phyloP scores from a whole-genome alignment of 257 asterid genomes.

The Nicotiana knightiana region DNA sequence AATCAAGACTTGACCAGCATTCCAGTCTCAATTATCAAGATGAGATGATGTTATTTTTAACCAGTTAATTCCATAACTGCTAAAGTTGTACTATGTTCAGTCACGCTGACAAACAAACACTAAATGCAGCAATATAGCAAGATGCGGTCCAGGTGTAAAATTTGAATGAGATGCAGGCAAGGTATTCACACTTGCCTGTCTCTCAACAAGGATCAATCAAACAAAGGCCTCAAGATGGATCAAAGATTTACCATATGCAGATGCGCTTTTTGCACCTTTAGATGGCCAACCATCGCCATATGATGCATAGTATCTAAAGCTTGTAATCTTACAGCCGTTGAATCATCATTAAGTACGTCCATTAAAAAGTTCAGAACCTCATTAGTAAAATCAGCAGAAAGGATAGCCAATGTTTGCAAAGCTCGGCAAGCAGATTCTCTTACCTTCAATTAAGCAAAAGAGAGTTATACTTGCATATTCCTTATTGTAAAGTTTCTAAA shows the following conservation, averaged over 20 bases:
- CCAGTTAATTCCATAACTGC: neutral
- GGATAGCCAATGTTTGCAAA: constrained; percentile 46
- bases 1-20: neutral
- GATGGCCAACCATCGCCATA: constrained; percentile 39
- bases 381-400: constrained; percentile 57
- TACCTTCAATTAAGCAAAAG: constrained; percentile 50
- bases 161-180: neutral
- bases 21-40: neutral
- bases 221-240: neutral
- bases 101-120: neutral
- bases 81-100: neutral
- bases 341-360: constrained; percentile 75
- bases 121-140: neutral
- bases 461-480: constrained; percentile 10
- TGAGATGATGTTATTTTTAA: neutral
- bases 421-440: constrained; percentile 86
- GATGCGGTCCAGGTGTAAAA: neutral
- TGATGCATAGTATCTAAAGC: constrained; percentile 67
- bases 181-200: neutral
- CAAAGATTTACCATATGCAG: constrained; percentile 56
- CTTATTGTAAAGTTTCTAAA: constrained; percentile 12
- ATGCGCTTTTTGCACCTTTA: constrained; percentile 58
- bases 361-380: constrained; percentile 52
- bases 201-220: neutral
- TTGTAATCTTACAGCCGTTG: constrained; percentile 59